A percentile compares a stretch with the other conserved stretches of the same genome.
Conservation (phyloP, 1,284 basidiomycete genomes). For the Rhizoctonia solani region DNA sequence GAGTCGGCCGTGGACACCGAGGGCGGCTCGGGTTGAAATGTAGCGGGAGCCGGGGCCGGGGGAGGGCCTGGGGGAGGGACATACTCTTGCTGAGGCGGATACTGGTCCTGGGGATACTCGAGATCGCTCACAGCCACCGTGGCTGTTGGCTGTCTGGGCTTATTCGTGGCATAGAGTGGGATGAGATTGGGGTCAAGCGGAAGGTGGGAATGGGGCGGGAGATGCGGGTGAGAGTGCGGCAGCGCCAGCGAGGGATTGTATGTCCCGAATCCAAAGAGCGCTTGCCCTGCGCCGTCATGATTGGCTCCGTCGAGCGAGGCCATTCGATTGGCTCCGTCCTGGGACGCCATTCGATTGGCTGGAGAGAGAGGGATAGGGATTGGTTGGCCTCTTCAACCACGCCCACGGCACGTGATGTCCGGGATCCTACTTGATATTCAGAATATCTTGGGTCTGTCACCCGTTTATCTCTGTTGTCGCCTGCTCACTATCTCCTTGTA, state of each 20-base stretch:
- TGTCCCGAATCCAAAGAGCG: neutral
- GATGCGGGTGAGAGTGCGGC: too few species aligned
- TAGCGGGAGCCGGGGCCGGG: too few species aligned
- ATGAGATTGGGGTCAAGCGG: constrained; percentile 19
- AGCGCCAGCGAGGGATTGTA: neutral
- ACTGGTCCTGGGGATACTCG: neutral
- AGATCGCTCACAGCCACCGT: neutral
- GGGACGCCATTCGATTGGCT: constrained; percentile 1
- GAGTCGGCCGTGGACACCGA: too few species aligned
- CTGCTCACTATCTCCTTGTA: neutral
- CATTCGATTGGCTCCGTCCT: constrained; percentile 6
- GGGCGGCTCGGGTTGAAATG: too few species aligned
- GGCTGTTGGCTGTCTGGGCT: too few species aligned
- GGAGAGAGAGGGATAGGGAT: too few species aligned
- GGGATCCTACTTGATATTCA: constrained; percentile 8
- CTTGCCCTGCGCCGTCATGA: neutral
- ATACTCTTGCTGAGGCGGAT: neutral
- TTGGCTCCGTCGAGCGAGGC: too few species aligned
- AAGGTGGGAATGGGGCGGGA: constrained; percentile 7
- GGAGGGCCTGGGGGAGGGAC: too few species aligned
- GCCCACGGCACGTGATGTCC: neutral
- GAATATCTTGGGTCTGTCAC: constrained; percentile 17
- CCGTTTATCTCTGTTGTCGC: neutral
- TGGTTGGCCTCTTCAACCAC: neutral
- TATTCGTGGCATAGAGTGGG: too few species aligned